A percentile compares a stretch with the other conserved stretches of the same genome.
Conservation (phyloP, 2,329 filamentous ascomycete species). For the Beauveria medogensis region DNA sequence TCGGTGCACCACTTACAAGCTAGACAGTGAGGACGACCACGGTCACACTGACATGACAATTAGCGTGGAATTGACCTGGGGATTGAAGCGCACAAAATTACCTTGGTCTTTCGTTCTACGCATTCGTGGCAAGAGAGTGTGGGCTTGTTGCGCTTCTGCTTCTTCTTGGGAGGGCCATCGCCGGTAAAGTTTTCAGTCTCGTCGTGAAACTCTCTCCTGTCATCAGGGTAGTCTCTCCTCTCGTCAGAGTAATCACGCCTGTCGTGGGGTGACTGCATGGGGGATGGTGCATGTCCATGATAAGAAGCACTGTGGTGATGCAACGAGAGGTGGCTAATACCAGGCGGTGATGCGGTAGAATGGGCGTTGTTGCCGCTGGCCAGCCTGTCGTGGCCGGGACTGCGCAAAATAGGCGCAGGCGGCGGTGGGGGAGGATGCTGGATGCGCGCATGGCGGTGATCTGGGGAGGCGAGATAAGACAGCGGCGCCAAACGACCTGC, state of each 20-base stretch:
- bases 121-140: constrained; percentile 73
- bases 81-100: constrained; percentile 22
- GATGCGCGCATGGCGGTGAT: not conserved
- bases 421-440: constrained; percentile 4
- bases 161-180: constrained; percentile 50
- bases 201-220: constrained; percentile 7
- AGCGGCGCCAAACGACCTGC: constrained; percentile 9
- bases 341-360: constrained; percentile 2
- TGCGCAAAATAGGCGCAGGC: constrained; percentile 1
- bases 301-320: constrained; percentile 5
- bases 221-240: constrained; percentile 4
- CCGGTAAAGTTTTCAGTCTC: constrained; percentile 11
- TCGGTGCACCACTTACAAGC: constrained; percentile 49
- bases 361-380: not conserved
- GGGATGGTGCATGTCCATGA: constrained; percentile 1
- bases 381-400: constrained; percentile 5
- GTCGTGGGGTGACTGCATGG: constrained; percentile 2
- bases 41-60: constrained; percentile 53
- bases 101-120: constrained; percentile 76
- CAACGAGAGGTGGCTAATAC: not conserved
- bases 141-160: constrained; percentile 79
- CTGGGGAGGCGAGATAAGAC: constrained; percentile 4
- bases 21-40: constrained; percentile 60
- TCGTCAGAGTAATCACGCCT: constrained; percentile 4
- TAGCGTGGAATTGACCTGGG: not conserved